Evolutionary conservation across 306 rosid species (phyloP).

Genomic region (Psophocarpus tetragonolobus): DNA sequence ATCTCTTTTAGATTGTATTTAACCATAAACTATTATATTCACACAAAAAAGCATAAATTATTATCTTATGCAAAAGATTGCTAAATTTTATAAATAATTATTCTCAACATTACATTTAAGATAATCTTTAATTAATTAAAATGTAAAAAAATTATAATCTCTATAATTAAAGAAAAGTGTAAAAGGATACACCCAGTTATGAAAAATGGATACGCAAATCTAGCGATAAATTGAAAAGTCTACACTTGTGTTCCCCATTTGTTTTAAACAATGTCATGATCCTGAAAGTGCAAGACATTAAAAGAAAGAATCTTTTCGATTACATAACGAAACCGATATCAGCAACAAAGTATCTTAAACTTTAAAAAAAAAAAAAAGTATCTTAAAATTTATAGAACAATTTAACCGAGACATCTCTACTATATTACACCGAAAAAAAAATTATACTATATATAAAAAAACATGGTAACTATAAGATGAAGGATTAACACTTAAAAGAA

Average conservation of each 20-base stretch:
- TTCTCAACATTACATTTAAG: too few species aligned
- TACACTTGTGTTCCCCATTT: too few species aligned
- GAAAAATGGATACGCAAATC: too few species aligned
- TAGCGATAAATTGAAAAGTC: too few species aligned
- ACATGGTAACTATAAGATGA: not conserved
- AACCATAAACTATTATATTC: too few species aligned
- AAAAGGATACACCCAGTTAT: too few species aligned
- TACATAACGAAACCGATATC: not conserved
- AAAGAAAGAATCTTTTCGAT: not conserved
- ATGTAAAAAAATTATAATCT: too few species aligned
- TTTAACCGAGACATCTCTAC: constrained; percentile 19
- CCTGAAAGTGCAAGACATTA: not conserved
- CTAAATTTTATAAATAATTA: not conserved
- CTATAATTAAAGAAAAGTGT: too few species aligned
- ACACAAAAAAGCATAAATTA: too few species aligned
- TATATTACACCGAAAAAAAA: constrained; percentile 29
- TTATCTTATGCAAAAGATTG: too few species aligned
- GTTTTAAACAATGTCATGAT: not conserved
- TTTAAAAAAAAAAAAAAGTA: not conserved
- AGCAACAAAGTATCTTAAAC: not conserved
- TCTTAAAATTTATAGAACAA: not conserved
- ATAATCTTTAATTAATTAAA: too few species aligned
- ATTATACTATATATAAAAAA: constrained; percentile 18
- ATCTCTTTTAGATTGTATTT: too few species aligned
- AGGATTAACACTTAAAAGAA: not conserved